Evolutionary conservation across 306 rosid genomes (phyloP).

Genomic region (Inga laurina): DNA sequence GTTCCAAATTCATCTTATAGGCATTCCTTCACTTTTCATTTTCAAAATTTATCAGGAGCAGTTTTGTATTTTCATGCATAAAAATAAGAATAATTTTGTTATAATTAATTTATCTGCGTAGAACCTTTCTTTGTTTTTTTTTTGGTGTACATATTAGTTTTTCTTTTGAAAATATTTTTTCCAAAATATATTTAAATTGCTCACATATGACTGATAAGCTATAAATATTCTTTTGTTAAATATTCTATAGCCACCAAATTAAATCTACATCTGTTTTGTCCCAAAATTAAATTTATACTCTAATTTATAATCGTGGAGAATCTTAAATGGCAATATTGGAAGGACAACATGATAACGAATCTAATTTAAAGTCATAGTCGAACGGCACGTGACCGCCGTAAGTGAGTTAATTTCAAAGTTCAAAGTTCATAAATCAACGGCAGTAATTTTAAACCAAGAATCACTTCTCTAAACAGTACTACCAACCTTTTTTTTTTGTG

Average conservation of each 20-base stretch:
- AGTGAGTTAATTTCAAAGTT: slow-evolving; percentile 30
- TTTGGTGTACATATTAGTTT: too few species aligned
- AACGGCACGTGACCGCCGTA: slow-evolving; percentile 41
- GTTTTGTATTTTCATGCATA: not conserved
- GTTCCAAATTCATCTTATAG: not conserved
- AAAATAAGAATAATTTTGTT: too few species aligned
- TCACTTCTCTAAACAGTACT: slow-evolving; percentile 25
- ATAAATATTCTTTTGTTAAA: too few species aligned
- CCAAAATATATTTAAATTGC: too few species aligned
- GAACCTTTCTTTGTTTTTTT: too few species aligned
- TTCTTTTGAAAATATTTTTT: too few species aligned
- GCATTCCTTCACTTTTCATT: not conserved
- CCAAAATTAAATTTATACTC: too few species aligned
- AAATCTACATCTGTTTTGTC: too few species aligned
- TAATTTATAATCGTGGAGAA: too few species aligned
- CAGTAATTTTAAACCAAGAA: slow-evolving; percentile 25
- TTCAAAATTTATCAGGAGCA: not conserved
- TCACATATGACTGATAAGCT: too few species aligned
- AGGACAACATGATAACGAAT: slow-evolving; percentile 31
- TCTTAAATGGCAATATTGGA: not conserved
- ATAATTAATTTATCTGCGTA: too few species aligned
- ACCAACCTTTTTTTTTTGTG: not conserved
- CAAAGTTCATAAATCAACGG: slow-evolving; percentile 42
- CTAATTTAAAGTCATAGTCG: not conserved
- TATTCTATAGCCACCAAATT: not conserved